phyloP scores from a whole-genome alignment of 202 grass and related monocot genomes.

The Cymbopogon flexuosus region DNA sequence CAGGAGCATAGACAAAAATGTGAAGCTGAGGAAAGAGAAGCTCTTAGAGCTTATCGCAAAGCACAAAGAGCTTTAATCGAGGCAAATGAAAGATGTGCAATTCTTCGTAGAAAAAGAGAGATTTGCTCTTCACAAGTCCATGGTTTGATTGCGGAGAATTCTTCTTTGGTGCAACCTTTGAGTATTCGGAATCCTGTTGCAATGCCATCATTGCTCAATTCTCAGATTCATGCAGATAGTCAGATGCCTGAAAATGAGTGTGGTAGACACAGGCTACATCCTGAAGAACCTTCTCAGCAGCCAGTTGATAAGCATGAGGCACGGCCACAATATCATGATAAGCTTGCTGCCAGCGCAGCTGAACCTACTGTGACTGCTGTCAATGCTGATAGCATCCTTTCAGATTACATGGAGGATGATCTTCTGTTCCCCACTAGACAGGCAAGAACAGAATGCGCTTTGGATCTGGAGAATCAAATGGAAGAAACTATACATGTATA shows the following conservation, averaged over 20 bases:
- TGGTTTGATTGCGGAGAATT: slow-evolving; percentile 59
- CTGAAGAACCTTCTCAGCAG: slow-evolving; percentile 39
- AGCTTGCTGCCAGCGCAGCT: slow-evolving; percentile 40
- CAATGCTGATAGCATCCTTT: slow-evolving; percentile 42
- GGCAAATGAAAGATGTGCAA: slow-evolving; percentile 80
- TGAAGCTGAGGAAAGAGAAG: slow-evolving; percentile 82
- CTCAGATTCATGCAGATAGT: slow-evolving; percentile 32
- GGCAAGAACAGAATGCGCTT: slow-evolving; percentile 33
- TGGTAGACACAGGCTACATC: slow-evolving; percentile 33
- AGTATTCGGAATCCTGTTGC: slow-evolving; percentile 41
- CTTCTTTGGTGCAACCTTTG: slow-evolving; percentile 47
- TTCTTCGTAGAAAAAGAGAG: slow-evolving; percentile 80
- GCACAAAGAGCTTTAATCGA: slow-evolving; percentile 79
- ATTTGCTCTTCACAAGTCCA: slow-evolving; percentile 59
- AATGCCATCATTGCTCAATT: slow-evolving; percentile 40
- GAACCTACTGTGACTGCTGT: slow-evolving; percentile 43
- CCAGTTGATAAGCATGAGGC: slow-evolving; percentile 50
- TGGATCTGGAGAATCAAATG: slow-evolving; percentile 45
- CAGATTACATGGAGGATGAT: slow-evolving; percentile 60
- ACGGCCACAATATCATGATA: slow-evolving; percentile 28
- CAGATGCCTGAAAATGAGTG: slow-evolving; percentile 39
- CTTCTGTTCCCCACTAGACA: slow-evolving; percentile 29
- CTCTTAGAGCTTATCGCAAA: slow-evolving; percentile 79
- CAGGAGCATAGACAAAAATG: slow-evolving; percentile 69
- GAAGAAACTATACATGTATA: slow-evolving; percentile 49